Conservation (phyloP, 2,329 filamentous ascomycete species). For the Stachybotrys elegans region DNA sequence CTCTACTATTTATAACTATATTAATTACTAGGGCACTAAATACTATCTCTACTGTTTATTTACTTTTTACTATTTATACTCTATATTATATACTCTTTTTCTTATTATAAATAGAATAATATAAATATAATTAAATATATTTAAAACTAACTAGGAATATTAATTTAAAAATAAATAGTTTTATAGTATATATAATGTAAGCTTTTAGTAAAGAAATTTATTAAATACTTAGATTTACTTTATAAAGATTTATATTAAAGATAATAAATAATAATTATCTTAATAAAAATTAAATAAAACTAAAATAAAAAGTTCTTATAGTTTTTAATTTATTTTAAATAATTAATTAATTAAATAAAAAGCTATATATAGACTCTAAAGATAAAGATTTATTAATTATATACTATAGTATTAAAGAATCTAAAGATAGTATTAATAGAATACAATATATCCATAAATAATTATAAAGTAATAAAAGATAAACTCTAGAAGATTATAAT, state of each 20-base stretch:
- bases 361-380: background rate
- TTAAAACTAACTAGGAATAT: constrained; percentile 2
- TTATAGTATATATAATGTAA: background rate
- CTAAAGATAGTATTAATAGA: background rate
- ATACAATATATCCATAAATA: no score
- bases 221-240: background rate
- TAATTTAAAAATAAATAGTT: background rate
- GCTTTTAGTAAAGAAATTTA: background rate
- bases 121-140: constrained; percentile 3
- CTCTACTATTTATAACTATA: background rate
- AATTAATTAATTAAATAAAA: background rate
- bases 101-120: background rate
- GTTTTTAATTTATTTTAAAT: background rate
- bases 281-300: constrained; percentile 1
- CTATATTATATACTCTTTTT: background rate
- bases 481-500: no score
- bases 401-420: background rate
- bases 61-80: background rate
- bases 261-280: background rate
- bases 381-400: background rate
- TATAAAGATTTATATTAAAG: background rate
- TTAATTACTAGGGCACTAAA: background rate
- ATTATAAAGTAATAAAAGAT: no score
- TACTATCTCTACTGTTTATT: no score
- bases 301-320: background rate